phyloP scores from a whole-genome alignment of 768 basidiomycete genomes.

The Omphalotus guepiniiformis region DNA sequence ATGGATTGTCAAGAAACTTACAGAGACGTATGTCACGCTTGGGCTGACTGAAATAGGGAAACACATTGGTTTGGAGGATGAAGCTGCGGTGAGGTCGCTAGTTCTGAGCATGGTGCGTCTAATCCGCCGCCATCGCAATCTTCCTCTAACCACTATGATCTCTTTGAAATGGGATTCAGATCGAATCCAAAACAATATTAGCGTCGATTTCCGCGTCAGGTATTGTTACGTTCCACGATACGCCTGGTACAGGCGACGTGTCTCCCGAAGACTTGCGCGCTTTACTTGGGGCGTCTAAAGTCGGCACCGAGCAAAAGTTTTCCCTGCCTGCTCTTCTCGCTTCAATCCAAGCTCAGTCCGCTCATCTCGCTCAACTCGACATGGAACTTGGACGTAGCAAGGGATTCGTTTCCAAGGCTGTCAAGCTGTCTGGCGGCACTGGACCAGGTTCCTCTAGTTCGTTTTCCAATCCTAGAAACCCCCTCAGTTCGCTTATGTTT shows the following conservation, averaged over 20 bases:
- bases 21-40: constrained; percentile 77
- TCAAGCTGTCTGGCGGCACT: background rate
- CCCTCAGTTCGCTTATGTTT: no score
- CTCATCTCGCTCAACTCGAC: constrained; percentile 46
- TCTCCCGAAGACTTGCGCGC: constrained; percentile 3
- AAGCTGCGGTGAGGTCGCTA: constrained; percentile 31
- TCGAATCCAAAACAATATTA: constrained; percentile 64
- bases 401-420: constrained; percentile 68
- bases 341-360: constrained; percentile 50
- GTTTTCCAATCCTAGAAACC: no score
- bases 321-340: background rate
- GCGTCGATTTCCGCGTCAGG: constrained; percentile 64
- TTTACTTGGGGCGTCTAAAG: background rate
- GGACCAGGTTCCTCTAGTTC: no score
- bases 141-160: background rate
- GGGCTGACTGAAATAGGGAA: constrained; percentile 68
- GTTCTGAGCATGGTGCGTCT: constrained; percentile 69
- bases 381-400: constrained; percentile 56
- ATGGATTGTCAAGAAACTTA: constrained; percentile 78
- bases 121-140: background rate
- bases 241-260: constrained; percentile 47
- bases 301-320: background rate
- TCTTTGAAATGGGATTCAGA: constrained; percentile 35
- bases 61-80: constrained; percentile 26
- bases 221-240: constrained; percentile 72